Conservation (phyloP, 2,329 filamentous ascomycete genomes). For the Cadophora sp. region DNA sequence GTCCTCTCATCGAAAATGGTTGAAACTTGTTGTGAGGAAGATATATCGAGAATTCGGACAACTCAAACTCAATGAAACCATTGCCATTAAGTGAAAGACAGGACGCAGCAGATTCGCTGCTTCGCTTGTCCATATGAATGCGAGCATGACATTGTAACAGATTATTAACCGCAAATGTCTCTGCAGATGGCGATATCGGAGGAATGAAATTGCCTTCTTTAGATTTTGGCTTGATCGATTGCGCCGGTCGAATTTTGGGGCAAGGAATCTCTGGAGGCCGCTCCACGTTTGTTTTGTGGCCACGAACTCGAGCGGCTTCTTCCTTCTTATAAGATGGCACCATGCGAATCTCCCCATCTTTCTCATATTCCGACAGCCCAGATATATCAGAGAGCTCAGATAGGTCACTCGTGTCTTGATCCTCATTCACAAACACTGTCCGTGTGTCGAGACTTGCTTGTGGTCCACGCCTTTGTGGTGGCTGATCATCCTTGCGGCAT, state of each 20-base stretch:
- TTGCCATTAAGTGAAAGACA: not conserved
- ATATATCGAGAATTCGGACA: slow-evolving; percentile 67
- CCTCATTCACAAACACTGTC: not conserved
- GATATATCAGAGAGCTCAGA: slow-evolving; percentile 6
- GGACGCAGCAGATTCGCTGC: not conserved
- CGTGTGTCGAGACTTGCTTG: not conserved
- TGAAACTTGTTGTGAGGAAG: slow-evolving; percentile 44
- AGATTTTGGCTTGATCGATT: not conserved
- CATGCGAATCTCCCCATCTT: not conserved
- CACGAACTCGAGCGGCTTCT: not conserved
- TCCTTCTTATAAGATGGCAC: not conserved
- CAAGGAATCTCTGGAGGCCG: not conserved
- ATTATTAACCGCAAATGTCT: slow-evolving; percentile 22
- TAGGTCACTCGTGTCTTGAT: not conserved
- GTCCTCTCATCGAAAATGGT: slow-evolving; percentile 57
- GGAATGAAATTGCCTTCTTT: not conserved
- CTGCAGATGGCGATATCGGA: not conserved
- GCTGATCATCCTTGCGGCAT: not conserved
- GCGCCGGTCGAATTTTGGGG: not conserved
- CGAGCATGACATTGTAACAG: slow-evolving; percentile 13
- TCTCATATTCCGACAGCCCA: not conserved
- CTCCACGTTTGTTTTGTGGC: not conserved
- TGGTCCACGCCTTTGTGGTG: not conserved
- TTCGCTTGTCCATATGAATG: not conserved
- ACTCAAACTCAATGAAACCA: slow-evolving; percentile 52